Base-by-base conservation (phyloP, 2,329 filamentous ascomycete species). In the Pseudogymnoascus sp. region DNA sequence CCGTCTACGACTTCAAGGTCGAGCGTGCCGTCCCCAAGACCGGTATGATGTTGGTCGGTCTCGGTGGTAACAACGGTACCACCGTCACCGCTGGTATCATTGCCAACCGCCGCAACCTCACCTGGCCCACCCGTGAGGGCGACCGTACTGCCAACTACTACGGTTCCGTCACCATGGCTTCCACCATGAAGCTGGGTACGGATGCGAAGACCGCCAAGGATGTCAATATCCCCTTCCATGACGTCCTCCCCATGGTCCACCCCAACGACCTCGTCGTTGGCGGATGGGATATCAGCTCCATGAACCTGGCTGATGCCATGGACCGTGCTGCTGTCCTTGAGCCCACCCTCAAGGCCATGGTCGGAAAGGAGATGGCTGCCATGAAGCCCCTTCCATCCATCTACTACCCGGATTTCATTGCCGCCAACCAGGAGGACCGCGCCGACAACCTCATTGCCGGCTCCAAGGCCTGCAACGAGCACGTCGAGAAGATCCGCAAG, bases 381-480 rank as follows among this genome's bases (percentile, higher is more conserved):
- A 89, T 97, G 86, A 86, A 87, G 69, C 94, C 94, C 30, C 84
- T 97, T 65, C 93, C 91, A 22, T 93, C 89, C 76, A 89, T 97
- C 77, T 99, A 99, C 84, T 99, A 99, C 76, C 94, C 94, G 1
- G 94, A 97, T 77, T 99, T 99, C 81, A 99, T 99, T 72, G 94
- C 94, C 67, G 90, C 94, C 73, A 99, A 99, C 80, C 94, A 99
- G 79, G 92, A 94, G 75, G 91, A 92, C 72, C 89, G 94, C 71
- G 94, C 93, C 66, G 91, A 99, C 78, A 97, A 99, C 71, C 71
- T 96, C 65, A 75, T 97, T 57, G 78, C 88, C 65, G 94, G 94
- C 59, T 83, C 80, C 75, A 95, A 94, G 79, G 92, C 92, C 66
- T 91, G 80, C 74, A 86, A 79, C 76, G 91, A 85, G 62, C 94